phyloP scores from a whole-genome alignment of 2,329 filamentous ascomycete genomes.

The Phialophora tarda region DNA sequence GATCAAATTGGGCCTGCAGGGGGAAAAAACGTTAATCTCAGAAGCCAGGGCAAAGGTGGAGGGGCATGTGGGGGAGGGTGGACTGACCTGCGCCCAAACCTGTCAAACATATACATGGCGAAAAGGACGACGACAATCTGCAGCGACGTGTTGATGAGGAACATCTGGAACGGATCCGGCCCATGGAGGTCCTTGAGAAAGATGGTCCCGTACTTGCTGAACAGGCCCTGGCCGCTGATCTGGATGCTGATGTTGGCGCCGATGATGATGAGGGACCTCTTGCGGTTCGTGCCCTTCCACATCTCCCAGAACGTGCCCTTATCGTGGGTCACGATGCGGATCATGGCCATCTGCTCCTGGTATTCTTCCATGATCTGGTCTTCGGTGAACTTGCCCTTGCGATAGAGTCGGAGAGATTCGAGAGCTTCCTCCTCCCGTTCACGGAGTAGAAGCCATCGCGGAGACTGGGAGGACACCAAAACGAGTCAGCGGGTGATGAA shows the following conservation, averaged over 20 bases:
- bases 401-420: slow-evolving; percentile 33
- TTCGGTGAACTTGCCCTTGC: slow-evolving; percentile 26
- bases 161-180: slow-evolving; percentile 22
- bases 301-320: slow-evolving; percentile 31
- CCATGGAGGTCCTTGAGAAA: slow-evolving; percentile 26
- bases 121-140: slow-evolving; percentile 20
- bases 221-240: slow-evolving; percentile 21
- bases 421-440: slow-evolving; percentile 42
- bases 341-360: slow-evolving; percentile 19
- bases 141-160: slow-evolving; percentile 20
- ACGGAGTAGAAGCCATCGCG: slow-evolving; percentile 43
- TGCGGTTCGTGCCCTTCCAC: slow-evolving; percentile 25
- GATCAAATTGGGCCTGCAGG: slow-evolving; percentile 26
- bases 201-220: slow-evolving; percentile 29
- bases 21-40: slow-evolving; percentile 15
- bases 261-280: slow-evolving; percentile 24
- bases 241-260: slow-evolving; percentile 29
- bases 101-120: slow-evolving; percentile 29
- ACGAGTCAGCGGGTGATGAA: neutral
- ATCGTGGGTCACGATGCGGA: slow-evolving; percentile 18
- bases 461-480: slow-evolving; percentile 37
- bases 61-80: slow-evolving; percentile 15
- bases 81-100: slow-evolving; percentile 29
- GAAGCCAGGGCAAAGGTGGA: slow-evolving; percentile 19
- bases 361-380: slow-evolving; percentile 28